Percentiles rank a stretch among this genome's conserved stretches.
Conservation (phyloP, 1,284 basidiomycete species). For the Cryptococcus wingfieldii region DNA sequence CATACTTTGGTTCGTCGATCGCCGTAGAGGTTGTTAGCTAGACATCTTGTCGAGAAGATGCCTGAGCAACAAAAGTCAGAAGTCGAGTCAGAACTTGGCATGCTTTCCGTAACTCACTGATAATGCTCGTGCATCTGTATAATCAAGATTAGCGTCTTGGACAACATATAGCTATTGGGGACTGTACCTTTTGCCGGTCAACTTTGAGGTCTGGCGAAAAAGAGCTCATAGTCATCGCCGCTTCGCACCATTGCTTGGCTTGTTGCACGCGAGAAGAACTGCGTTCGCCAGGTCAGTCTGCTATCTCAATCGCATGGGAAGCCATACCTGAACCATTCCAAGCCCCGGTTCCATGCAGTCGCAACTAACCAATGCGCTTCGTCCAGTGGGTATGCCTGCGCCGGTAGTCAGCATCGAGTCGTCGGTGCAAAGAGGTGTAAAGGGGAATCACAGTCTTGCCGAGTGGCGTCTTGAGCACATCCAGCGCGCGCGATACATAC, state of each 20-base stretch:
- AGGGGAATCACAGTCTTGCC: background rate
- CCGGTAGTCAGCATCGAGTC: background rate
- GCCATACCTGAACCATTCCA: background rate
- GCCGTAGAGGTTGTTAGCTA: background rate
- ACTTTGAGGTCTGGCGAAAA: background rate
- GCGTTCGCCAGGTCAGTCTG: background rate
- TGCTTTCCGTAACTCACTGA: background rate
- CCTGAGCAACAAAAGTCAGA: background rate
- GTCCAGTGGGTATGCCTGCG: slow-evolving; percentile 7
- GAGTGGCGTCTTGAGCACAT: background rate
- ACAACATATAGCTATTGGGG: background rate
- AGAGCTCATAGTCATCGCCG: background rate
- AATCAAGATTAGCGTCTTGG: background rate
- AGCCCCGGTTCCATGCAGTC: slow-evolving; percentile 7
- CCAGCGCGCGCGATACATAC: background rate
- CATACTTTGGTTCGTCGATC: too few relatives aligned
- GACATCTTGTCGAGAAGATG: background rate
- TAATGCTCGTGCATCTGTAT: background rate
- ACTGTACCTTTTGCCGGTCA: background rate
- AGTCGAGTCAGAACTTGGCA: background rate
- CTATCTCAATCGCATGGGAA: background rate
- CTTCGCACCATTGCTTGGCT: slow-evolving; percentile 1
- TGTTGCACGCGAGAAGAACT: background rate
- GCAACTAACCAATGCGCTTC: slow-evolving; percentile 8
- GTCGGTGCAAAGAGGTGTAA: background rate